These are phyloP conservation scores for Mollisiaceae sp. DNA, from an alignment of 2,329 filamentous ascomycete genomes.

Conservation along the genomic window DNA sequence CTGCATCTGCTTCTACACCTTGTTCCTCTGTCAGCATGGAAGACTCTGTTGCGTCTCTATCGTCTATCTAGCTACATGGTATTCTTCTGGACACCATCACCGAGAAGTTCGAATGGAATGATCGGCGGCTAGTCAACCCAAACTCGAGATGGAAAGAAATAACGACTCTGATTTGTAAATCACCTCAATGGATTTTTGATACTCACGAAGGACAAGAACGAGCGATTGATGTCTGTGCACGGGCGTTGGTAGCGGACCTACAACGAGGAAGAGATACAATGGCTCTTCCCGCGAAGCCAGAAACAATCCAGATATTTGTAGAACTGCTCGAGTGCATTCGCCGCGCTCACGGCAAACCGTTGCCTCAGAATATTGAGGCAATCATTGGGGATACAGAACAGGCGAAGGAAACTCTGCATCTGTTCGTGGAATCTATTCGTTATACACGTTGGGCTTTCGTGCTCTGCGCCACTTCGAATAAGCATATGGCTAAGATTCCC, in stretches of 20 bases:
- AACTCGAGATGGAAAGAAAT: not conserved
- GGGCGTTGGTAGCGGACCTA: not conserved
- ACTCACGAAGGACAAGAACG: not conserved
- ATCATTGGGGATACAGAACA: not conserved
- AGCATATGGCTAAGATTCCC: not conserved
- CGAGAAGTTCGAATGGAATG: not conserved
- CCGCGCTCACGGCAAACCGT: not conserved
- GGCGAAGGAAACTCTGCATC: not conserved
- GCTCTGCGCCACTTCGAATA: not conserved
- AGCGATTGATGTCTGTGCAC: not conserved
- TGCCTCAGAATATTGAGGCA: not conserved
- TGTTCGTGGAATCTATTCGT: not conserved
- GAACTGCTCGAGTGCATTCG: not conserved
- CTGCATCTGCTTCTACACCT: not conserved
- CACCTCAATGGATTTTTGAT: conserved; percentile 7
- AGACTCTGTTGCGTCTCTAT: not conserved
- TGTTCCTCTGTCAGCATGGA: not conserved
- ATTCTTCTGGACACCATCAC: not conserved
- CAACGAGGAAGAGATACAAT: not conserved
- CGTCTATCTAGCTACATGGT: not conserved
- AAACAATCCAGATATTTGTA: not conserved
- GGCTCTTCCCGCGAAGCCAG: not conserved
- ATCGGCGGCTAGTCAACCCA: not conserved
- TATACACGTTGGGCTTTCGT: not conserved
- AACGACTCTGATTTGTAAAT: not conserved